Evolutionary conservation across 441 rosid genomes (phyloP).

Genomic region (Gossypium davidsonii): DNA sequence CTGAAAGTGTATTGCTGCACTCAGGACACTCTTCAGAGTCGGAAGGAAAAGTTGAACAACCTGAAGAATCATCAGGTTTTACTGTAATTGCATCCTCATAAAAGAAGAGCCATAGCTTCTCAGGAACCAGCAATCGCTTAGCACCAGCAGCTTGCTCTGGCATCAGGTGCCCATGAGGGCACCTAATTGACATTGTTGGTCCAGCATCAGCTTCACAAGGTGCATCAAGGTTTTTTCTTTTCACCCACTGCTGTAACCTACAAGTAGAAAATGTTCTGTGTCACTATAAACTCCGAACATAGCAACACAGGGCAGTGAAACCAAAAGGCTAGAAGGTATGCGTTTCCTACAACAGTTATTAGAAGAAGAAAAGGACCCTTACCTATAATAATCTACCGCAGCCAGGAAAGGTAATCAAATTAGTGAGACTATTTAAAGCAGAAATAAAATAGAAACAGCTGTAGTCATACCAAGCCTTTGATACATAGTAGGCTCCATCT

Average conservation of each 20-base stretch:
- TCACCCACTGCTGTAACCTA: constrained; percentile 97
- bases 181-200: constrained; percentile 68
- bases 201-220: constrained; percentile 95
- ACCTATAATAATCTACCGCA: not conserved
- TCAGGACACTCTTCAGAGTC: constrained; percentile 60
- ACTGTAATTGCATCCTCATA: constrained; percentile 67
- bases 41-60: constrained; percentile 50
- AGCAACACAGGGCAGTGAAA: not conserved
- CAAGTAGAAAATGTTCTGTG: constrained; percentile 8
- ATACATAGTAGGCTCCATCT: constrained; percentile 68
- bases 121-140: constrained; percentile 76
- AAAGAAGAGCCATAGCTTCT: constrained; percentile 80
- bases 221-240: constrained; percentile 85
- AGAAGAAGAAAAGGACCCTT: not conserved
- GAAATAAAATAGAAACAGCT: not conserved
- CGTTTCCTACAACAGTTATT: not conserved
- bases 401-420: constrained; percentile 2
- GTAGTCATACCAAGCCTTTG: constrained; percentile 68
- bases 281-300: constrained; percentile 4
- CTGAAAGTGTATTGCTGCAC: constrained; percentile 76
- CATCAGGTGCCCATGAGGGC: constrained; percentile 73
- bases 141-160: constrained; percentile 96
- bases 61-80: constrained; percentile 57
- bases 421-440: constrained; percentile 14
- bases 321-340: constrained; percentile 6